Conservation (phyloP, 2,329 filamentous ascomycete genomes). For the Phyllosticta capitalensis region DNA sequence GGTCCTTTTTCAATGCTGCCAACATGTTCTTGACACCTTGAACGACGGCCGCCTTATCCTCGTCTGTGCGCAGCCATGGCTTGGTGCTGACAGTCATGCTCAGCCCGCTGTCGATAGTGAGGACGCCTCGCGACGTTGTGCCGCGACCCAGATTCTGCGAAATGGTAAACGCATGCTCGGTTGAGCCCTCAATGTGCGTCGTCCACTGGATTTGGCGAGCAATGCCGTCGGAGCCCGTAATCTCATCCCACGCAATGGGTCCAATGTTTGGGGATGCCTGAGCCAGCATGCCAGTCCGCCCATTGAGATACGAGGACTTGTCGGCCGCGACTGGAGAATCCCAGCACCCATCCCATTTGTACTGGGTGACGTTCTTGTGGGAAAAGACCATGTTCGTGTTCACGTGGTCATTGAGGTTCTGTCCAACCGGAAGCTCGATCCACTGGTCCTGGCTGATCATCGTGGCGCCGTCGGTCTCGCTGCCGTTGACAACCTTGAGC, state of each 20-base stretch:
- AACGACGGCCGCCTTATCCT: slow-evolving; percentile 55
- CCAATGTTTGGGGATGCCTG: slow-evolving; percentile 59
- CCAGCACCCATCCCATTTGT: slow-evolving; percentile 57
- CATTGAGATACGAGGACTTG: slow-evolving; percentile 32
- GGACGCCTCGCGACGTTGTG: slow-evolving; percentile 50
- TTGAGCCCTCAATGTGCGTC: slow-evolving; percentile 48
- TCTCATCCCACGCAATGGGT: slow-evolving; percentile 52
- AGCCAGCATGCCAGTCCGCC: slow-evolving; percentile 50
- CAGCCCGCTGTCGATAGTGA: slow-evolving; percentile 50
- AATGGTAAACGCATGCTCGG: slow-evolving; percentile 28
- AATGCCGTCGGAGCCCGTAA: slow-evolving; percentile 48
- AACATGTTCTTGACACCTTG: slow-evolving; percentile 53
- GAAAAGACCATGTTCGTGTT: slow-evolving; percentile 48
- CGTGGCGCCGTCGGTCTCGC: slow-evolving; percentile 31
- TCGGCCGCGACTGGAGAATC: slow-evolving; percentile 33
- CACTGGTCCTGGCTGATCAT: slow-evolving; percentile 37
- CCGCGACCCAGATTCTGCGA: slow-evolving; percentile 55
- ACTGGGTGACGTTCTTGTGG: slow-evolving; percentile 46
- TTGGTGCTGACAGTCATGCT: slow-evolving; percentile 49
- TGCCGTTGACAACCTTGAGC: slow-evolving; percentile 36
- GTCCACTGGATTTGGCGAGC: slow-evolving; percentile 58
- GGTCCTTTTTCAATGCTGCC: slow-evolving; percentile 43
- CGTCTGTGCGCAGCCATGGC: slow-evolving; percentile 49
- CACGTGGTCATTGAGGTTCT: slow-evolving; percentile 44
- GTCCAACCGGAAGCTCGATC: slow-evolving; percentile 44